Evolutionary conservation across 2,329 filamentous ascomycete species (phyloP).

Genomic region (Pseudocercospora fuligena): DNA sequence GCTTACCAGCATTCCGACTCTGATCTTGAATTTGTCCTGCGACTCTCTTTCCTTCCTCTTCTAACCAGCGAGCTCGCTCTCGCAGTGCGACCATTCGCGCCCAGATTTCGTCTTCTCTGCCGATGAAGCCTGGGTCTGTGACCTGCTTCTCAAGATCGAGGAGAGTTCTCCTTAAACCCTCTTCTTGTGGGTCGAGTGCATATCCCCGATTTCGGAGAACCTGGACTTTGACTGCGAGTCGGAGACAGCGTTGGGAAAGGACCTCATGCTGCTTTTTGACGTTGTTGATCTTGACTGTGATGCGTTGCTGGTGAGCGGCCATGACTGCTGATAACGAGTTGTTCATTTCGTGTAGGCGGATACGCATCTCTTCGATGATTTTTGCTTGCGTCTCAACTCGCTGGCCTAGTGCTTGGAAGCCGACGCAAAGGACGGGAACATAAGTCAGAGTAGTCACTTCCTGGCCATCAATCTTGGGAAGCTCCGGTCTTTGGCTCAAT

Average conservation of each 20-base stretch:
- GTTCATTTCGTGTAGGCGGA: constrained; percentile 79
- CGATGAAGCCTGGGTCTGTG: constrained; percentile 74
- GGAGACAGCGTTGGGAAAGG: constrained; percentile 73
- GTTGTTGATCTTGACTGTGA: constrained; percentile 73
- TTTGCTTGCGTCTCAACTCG: constrained; percentile 74
- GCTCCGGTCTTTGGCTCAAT: constrained; percentile 74
- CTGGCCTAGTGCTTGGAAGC: constrained; percentile 73
- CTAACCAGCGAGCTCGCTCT: constrained; percentile 72
- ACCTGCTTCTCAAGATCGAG: constrained; percentile 70
- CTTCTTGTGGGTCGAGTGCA: constrained; percentile 77
- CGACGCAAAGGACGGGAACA: constrained; percentile 76
- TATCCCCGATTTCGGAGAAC: constrained; percentile 81
- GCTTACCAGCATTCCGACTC: constrained; percentile 52
- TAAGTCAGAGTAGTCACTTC: constrained; percentile 55
- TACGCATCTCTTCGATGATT: constrained; percentile 71
- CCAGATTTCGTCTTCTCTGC: constrained; percentile 84
- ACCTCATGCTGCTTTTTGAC: constrained; percentile 74
- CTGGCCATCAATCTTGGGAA: constrained; percentile 28
- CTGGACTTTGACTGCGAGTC: constrained; percentile 78
- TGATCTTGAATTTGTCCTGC: constrained; percentile 52
- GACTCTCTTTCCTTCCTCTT: constrained; percentile 73
- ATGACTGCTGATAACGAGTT: constrained; percentile 72
- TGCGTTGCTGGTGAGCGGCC: constrained; percentile 75
- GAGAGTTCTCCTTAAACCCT: constrained; percentile 75
- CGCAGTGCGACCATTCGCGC: constrained; percentile 76